These are phyloP conservation scores for Zymoseptoria passerinii DNA, from an alignment of 2,329 filamentous ascomycete genomes.

Conservation along the genomic window DNA sequence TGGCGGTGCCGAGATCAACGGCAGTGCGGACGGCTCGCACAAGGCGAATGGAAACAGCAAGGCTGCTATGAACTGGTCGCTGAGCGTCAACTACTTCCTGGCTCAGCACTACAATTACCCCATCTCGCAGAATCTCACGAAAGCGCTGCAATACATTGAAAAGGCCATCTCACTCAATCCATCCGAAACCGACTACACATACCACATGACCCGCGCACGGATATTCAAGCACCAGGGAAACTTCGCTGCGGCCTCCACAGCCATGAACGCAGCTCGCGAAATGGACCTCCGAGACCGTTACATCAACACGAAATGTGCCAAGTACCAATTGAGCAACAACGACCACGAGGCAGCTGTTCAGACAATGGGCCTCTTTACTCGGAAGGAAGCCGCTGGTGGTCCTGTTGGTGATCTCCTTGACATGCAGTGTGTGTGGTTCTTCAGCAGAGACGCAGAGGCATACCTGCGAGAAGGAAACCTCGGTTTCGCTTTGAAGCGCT, in stretches of 20 bases:
- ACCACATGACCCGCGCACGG: slow-evolving; percentile 88
- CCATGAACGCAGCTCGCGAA: slow-evolving; percentile 78
- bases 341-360: slow-evolving; percentile 78
- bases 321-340: slow-evolving; percentile 90
- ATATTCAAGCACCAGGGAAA: slow-evolving; percentile 90
- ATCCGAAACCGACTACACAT: slow-evolving; percentile 80
- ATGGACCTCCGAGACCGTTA: slow-evolving; percentile 88
- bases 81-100: slow-evolving; percentile 82
- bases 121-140: slow-evolving; percentile 71
- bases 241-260: slow-evolving; percentile 66
- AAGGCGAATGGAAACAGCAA: slow-evolving; percentile 23
- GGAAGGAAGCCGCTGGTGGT: slow-evolving; percentile 79
- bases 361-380: slow-evolving; percentile 88
- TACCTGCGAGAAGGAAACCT: slow-evolving; percentile 74
- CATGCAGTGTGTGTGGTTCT: slow-evolving; percentile 97
- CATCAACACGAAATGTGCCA: slow-evolving; percentile 96
- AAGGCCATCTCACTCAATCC: slow-evolving; percentile 72
- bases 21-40: slow-evolving; percentile 33
- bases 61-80: slow-evolving; percentile 52
- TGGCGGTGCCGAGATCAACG: slow-evolving; percentile 23
- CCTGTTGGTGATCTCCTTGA: slow-evolving; percentile 86
- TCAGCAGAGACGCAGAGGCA: slow-evolving; percentile 90
- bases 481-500: slow-evolving; percentile 82
- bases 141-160: slow-evolving; percentile 75
- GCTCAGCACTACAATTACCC: slow-evolving; percentile 96